These are phyloP conservation scores for Entrophospora sp. DNA, from an alignment of 192 early-diverging fungal species.

Conservation along the genomic window DNA sequence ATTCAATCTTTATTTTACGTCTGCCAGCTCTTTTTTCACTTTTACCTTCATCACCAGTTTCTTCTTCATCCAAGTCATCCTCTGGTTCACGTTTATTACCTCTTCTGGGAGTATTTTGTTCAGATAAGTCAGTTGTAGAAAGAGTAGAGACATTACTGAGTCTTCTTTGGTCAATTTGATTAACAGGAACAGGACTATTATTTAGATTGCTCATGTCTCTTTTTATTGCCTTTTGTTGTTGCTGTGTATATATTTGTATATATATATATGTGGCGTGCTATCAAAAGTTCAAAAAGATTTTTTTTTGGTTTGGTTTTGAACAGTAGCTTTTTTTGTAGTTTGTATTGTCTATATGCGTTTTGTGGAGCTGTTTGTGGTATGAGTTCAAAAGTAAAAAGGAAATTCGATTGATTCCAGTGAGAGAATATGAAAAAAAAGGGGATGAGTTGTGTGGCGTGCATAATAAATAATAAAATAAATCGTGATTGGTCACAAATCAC, in stretches of 20 bases:
- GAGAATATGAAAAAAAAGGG: too few species aligned
- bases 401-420: too few species aligned
- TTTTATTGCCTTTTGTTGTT: neutral
- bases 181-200: neutral
- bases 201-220: neutral
- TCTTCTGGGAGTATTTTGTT: constrained; percentile 6
- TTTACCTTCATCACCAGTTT: constrained; percentile 54
- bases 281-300: neutral
- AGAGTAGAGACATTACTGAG: constrained; percentile 2
- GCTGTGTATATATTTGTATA: neutral
- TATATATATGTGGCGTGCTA: neutral
- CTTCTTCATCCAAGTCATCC: constrained; percentile 53
- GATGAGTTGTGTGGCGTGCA: too few species aligned
- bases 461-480: too few species aligned
- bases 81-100: constrained; percentile 27
- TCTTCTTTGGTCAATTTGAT: constrained; percentile 7
- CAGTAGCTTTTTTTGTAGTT: too few species aligned
- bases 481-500: too few species aligned
- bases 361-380: too few species aligned
- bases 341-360: too few species aligned
- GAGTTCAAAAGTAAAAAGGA: too few species aligned
- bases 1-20: constrained; percentile 94
- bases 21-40: constrained; percentile 66
- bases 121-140: constrained; percentile 3
- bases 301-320: neutral